Evolutionary conservation across 2,329 filamentous ascomycete genomes (phyloP), one percentile per base, ranked within the genome.

Genomic region (Xylariales sp.): DNA sequence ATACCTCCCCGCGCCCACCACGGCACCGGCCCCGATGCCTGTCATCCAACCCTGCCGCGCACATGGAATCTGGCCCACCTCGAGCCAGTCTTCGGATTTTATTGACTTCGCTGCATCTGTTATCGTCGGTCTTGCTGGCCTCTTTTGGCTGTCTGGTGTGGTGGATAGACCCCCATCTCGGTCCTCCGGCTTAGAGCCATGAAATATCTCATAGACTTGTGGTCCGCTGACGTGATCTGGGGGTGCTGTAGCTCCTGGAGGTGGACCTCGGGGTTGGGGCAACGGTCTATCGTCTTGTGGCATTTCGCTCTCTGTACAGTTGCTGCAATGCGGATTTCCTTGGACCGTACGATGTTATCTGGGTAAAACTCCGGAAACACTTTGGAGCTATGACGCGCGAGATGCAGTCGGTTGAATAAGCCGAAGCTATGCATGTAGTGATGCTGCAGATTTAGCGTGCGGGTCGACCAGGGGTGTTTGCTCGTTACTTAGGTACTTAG

Each of bases 11-110:
- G 82, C 84, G 41, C 90, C 91, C 22, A 88, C 65, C 4, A 76
- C 84, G 48, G 88, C 86, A 3, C 88, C 93, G 3, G 79, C 75
- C 1, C 80, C 85, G 54, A 98, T 94, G 18, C 89, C 93, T 2
- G 86, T 81, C 52, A 97, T 68, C 40, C 95, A 71, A 2, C 87
- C 84, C 58, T 95, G 84, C 46, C 90, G 75, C 15, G 88, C 85
- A 62, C 93, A 97, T 0, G 91, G 91, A 43, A 81, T 77, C 62
- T 85, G 84, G 61, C 90, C 83, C 40, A 94, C 70, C 32, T 80
- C 78, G 32, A 79, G 62, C 49, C 90, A 85, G 55, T 91, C 87
- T 28, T 82, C 71, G 28, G 73, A 58, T 46, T 80, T 80, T 46
- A 91, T 81, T 35, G 74, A 78, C 47, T 79, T 76, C 37, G 90